phyloP scores from a whole-genome alignment of 2,329 filamentous ascomycete species.

The Daldinia sp. region DNA sequence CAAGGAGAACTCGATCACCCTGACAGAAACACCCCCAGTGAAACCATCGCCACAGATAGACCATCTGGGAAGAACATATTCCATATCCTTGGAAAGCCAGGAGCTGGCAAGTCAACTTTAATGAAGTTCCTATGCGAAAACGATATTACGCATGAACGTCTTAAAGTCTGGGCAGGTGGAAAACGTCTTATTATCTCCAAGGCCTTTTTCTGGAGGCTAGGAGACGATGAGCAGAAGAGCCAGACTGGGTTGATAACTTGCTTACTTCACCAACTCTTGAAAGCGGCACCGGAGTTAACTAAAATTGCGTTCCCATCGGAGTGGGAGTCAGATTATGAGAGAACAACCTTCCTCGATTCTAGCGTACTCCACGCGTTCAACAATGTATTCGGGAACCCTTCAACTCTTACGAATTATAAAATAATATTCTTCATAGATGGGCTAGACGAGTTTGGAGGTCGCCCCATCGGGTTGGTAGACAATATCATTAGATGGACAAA shows the following conservation, averaged over 20 bases:
- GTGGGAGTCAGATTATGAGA: conserved; percentile 16
- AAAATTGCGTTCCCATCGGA: conserved; percentile 26
- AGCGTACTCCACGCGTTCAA: conserved; percentile 2
- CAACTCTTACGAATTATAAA: not conserved
- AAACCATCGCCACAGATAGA: not conserved
- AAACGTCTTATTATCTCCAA: conserved; percentile 30
- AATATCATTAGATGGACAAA: conserved; percentile 29
- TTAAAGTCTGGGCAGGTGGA: conserved; percentile 36
- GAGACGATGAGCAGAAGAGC: conserved; percentile 41
- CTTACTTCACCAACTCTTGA: conserved; percentile 44
- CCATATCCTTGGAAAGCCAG: conserved; percentile 46
- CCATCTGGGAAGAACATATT: conserved; percentile 24
- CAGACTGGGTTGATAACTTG: conserved; percentile 37
- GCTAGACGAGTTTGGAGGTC: conserved; percentile 30
- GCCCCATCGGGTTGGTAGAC: conserved; percentile 19
- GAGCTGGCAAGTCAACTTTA: conserved; percentile 49
- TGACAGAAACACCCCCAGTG: not conserved
- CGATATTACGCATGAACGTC: conserved; percentile 14
- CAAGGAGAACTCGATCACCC: not conserved
- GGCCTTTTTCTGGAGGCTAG: conserved; percentile 47
- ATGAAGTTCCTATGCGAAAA: conserved; percentile 46
- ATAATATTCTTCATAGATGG: conserved; percentile 39
- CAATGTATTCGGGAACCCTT: not conserved
- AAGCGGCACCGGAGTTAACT: conserved; percentile 30
- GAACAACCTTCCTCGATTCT: not conserved